A percentile compares a stretch with the other conserved stretches of the same genome.
These are phyloP conservation scores for Myriosclerotinia curreyana DNA, from an alignment of 2,329 filamentous ascomycete genomes.

Conservation along the genomic window DNA sequence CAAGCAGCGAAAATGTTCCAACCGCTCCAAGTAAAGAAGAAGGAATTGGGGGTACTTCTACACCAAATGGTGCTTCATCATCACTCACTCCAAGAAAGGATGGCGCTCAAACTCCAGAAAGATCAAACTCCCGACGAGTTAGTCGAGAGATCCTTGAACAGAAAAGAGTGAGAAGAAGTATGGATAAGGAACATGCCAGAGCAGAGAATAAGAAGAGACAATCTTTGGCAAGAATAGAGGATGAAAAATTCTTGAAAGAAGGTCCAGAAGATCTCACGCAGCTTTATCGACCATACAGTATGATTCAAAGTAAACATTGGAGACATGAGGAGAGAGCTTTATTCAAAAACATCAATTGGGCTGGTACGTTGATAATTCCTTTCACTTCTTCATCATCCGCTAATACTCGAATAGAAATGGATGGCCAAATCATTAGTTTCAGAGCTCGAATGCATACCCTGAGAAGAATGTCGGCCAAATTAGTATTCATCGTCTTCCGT, in stretches of 20 bases:
- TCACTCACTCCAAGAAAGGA: constrained; percentile 10
- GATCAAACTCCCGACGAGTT: constrained; percentile 26
- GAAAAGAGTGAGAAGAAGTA: constrained; percentile 30
- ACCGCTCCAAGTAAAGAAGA: constrained; percentile 23
- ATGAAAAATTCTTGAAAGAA: constrained; percentile 35
- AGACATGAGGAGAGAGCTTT: constrained; percentile 35
- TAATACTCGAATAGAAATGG: constrained; percentile 28
- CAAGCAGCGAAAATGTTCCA: constrained; percentile 23
- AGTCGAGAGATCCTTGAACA: constrained; percentile 32
- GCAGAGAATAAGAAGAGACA: constrained; percentile 34
- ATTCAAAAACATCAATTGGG: constrained; percentile 38
- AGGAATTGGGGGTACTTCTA: neutral
- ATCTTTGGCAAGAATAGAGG: constrained; percentile 35
- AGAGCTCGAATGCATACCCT: constrained; percentile 74
- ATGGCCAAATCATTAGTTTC: constrained; percentile 46
- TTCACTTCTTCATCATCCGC: neutral
- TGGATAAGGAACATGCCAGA: constrained; percentile 34
- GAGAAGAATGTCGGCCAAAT: constrained; percentile 73
- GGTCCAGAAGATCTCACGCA: constrained; percentile 35
- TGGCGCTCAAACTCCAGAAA: constrained; percentile 22
- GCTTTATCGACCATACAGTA: constrained; percentile 38
- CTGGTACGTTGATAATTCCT: constrained; percentile 26
- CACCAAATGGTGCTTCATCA: neutral
- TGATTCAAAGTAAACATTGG: constrained; percentile 40
- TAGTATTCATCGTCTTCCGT: constrained; percentile 83